Evolutionary conservation across 129 eudicot genomes (phyloP).

Genomic region (Flaveria ramosissima): DNA sequence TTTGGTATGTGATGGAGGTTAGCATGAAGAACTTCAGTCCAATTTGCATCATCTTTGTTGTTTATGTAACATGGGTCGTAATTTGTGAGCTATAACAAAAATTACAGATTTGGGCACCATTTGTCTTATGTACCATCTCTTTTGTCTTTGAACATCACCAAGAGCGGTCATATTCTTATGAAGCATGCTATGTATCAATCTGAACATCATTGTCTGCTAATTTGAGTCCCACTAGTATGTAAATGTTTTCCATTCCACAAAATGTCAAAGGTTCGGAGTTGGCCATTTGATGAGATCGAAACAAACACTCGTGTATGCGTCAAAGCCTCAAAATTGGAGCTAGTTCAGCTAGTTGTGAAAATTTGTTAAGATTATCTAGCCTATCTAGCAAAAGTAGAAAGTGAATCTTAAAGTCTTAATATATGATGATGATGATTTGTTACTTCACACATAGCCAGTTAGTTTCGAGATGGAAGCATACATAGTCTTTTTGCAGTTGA

Average conservation of each 20-base stretch:
- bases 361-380: not conserved
- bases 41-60: not conserved
- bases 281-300: not conserved
- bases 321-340: not conserved
- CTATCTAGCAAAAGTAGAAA: not conserved
- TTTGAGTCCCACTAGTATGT: not conserved
- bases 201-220: not conserved
- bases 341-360: not conserved
- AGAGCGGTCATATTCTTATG: not conserved
- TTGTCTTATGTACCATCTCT: not conserved
- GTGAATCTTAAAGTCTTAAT: not conserved
- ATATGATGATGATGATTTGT: not conserved
- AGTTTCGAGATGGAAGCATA: constrained; percentile 1
- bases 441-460: not conserved
- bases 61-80: not conserved
- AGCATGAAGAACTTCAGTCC: not conserved
- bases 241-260: not conserved
- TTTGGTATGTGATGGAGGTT: not conserved
- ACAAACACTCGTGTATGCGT: not conserved
- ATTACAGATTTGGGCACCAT: not conserved
- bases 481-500: not conserved
- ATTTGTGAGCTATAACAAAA: not conserved
- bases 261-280: not conserved
- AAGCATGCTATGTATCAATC: constrained; percentile 1
- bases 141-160: not conserved